Percentiles rank a stretch among this genome's conserved stretches.
phyloP scores from a whole-genome alignment of 805 yeast genomes.

The Monosporozyma unispora region DNA sequence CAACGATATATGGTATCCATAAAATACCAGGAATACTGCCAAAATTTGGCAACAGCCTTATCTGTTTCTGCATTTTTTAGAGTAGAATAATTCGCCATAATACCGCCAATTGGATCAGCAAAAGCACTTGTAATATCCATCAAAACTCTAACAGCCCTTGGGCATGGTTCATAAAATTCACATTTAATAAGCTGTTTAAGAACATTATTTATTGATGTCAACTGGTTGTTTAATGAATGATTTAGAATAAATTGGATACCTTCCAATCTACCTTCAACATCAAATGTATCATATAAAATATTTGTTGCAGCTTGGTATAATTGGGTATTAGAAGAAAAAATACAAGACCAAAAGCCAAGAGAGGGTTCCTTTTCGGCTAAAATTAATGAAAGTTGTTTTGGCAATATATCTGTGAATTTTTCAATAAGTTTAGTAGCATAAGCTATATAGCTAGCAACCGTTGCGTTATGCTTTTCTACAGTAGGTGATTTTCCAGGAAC shows the following conservation, averaged over 20 bases:
- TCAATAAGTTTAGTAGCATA: constrained; percentile 30
- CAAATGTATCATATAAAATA: constrained; percentile 65
- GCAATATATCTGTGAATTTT: constrained; percentile 35
- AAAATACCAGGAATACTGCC: constrained; percentile 69
- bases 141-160: constrained; percentile 60
- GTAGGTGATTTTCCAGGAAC: constrained; percentile 15
- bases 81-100: constrained; percentile 30
- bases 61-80: constrained; percentile 20
- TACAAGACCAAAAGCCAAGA: constrained; percentile 64
- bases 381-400: constrained; percentile 32
- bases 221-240: constrained; percentile 35
- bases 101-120: constrained; percentile 58
- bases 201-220: constrained; percentile 42
- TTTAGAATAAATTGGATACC: constrained; percentile 52
- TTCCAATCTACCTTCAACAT: constrained; percentile 71
- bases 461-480: constrained; percentile 20
- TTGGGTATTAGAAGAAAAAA: constrained; percentile 51
- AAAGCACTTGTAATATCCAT: constrained; percentile 64
- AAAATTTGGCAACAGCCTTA: constrained; percentile 36
- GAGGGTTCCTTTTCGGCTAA: constrained; percentile 38
- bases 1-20: constrained; percentile 56
- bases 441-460: constrained; percentile 23
- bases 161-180: constrained; percentile 60
- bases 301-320: constrained; percentile 64
- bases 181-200: constrained; percentile 38